These are phyloP conservation scores for Camellia japonica DNA, from an alignment of 148 eudicot genomes.

Conservation along the genomic window DNA sequence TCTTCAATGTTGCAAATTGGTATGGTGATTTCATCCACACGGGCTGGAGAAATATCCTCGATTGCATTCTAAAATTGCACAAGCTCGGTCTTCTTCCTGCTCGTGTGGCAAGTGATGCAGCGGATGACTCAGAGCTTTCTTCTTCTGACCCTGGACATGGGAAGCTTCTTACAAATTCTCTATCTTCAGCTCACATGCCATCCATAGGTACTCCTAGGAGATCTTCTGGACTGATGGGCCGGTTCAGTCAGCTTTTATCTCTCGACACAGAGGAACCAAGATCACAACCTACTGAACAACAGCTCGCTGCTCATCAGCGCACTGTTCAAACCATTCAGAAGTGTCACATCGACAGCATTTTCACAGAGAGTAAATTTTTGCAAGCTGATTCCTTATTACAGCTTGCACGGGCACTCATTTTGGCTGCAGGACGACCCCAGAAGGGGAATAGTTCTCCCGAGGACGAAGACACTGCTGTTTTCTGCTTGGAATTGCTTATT, in stretches of 20 bases:
- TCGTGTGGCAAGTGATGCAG: conserved; percentile 79
- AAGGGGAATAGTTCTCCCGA: conserved; percentile 63
- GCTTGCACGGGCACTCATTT: conserved; percentile 75
- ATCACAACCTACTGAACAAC: conserved; percentile 81
- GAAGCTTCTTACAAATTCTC: conserved; percentile 45
- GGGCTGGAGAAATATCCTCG: conserved; percentile 86
- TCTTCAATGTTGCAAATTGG: conserved; percentile 83
- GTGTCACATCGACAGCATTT: conserved; percentile 83
- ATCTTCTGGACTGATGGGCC: conserved; percentile 87
- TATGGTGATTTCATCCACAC: conserved; percentile 81
- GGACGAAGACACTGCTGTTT: conserved; percentile 85
- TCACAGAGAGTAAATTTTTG: conserved; percentile 90
- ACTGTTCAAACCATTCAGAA: conserved; percentile 83
- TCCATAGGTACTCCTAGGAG: conserved; percentile 64
- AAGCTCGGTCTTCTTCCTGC: conserved; percentile 90
- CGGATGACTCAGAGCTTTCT: conserved; percentile 64
- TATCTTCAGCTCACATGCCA: conserved; percentile 52
- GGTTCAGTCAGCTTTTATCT: conserved; percentile 84
- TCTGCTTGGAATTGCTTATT: conserved; percentile 82
- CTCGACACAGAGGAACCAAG: conserved; percentile 85
- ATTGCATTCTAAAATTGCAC: conserved; percentile 79
- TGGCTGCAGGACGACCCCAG: conserved; percentile 72
- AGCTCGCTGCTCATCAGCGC: conserved; percentile 83
- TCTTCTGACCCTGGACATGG: conserved; percentile 51
- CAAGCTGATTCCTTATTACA: conserved; percentile 88